Evolutionary conservation across 2,329 filamentous ascomycete genomes (phyloP), one percentile per base, ranked within the genome.

Genomic region (Tolypocladium album): DNA sequence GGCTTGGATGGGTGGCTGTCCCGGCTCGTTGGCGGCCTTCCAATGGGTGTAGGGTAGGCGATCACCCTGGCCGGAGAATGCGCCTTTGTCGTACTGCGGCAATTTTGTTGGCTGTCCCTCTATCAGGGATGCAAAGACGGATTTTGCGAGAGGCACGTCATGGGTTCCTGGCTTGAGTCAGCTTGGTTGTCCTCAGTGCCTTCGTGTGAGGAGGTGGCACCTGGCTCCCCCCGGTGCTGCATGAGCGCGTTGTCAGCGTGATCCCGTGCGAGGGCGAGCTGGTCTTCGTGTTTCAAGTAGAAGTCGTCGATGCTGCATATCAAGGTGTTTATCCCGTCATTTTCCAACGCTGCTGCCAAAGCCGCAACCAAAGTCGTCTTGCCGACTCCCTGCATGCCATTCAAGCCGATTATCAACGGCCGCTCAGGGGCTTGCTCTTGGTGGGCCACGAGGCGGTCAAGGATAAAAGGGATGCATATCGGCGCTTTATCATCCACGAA

Each of bases 261-360:
- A 8, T 81, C 74, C 53, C 79, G 73, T 34, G 88, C 86, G 27
- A 95, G 82, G 2, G 79, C 77, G 36, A 81, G 71, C 71, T 94
- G 89, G 64, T 87, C 81, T 27, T 78, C 76, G 70, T 90, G 90
- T 17, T 84, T 81, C 59, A 95, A 85, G 75, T 97, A 96, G 66
- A 97, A 86, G 75, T 96, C 92, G 72, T 97, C 92, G 64, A 96
- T 88, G 71, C 89, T 92, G 72, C 90, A 82, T 58, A 91, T 87
- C 56, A 89, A 78, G 3, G 88, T 88, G 31, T 89, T 79, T 24
- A 80, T 80, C 68, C 87, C 79, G 38, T 74, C 67, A 17, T 78
- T 72, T 55, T 82, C 78, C 43, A 93, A 82, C 17, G 82, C 83
- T 24, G 78, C 71, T 64, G 85, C 81, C 52, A 96, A 82, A 5